Evolutionary conservation across 2,329 filamentous ascomycete species (phyloP).

Genomic region (Cytospora piceae): DNA sequence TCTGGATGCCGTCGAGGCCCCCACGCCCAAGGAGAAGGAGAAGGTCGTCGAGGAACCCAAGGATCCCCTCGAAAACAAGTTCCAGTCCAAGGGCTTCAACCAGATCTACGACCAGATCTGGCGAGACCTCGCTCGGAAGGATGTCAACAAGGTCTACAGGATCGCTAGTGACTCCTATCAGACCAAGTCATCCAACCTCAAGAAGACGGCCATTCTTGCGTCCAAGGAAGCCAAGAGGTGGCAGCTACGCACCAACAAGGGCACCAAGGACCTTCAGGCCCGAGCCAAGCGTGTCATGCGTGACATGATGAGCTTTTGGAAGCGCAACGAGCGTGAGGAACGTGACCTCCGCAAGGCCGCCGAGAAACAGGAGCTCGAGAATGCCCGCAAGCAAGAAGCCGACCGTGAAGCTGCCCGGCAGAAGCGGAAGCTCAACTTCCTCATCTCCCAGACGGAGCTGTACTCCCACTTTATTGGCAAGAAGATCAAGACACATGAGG

Average conservation of each 20-base stretch:
- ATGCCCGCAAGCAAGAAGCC: slow-evolving; percentile 93
- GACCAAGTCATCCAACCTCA: slow-evolving; percentile 91
- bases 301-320: slow-evolving; percentile 99
- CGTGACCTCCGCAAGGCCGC: slow-evolving; percentile 91
- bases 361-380: slow-evolving; percentile 94
- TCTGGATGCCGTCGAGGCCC: slow-evolving; percentile 42
- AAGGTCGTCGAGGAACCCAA: slow-evolving; percentile 52
- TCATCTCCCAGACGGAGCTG: slow-evolving; percentile 97
- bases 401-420: slow-evolving; percentile 96
- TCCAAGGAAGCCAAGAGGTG: slow-evolving; percentile 97
- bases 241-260: slow-evolving; percentile 98
- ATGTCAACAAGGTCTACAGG: slow-evolving; percentile 89
- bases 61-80: slow-evolving; percentile 63
- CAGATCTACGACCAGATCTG: slow-evolving; percentile 98
- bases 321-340: slow-evolving; percentile 96
- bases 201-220: slow-evolving; percentile 95
- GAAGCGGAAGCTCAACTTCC: slow-evolving; percentile 98
- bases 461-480: slow-evolving; percentile 99
- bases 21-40: slow-evolving; percentile 50
- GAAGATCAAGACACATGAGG: slow-evolving; percentile 97
- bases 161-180: slow-evolving; percentile 83
- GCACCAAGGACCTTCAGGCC: slow-evolving; percentile 95
- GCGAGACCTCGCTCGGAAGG: slow-evolving; percentile 91
- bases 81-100: slow-evolving; percentile 90
- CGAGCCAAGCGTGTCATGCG: slow-evolving; percentile 97